Evolutionary conservation across 352 stramenopile species (phyloP).

Genomic region (Phytopythium oedochilum): DNA sequence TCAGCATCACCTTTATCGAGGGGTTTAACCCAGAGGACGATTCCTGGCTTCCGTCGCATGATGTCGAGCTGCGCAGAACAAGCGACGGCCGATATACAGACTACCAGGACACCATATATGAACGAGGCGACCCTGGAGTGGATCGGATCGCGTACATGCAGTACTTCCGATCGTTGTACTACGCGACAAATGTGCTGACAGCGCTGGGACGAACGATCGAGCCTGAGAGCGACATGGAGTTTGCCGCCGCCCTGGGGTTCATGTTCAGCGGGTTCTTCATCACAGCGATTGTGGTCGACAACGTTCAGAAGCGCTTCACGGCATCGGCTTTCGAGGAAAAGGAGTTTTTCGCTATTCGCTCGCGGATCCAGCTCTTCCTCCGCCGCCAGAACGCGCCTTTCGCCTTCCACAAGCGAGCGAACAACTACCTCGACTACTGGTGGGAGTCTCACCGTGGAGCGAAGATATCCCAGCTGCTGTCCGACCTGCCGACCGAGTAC

Average conservation of each 20-base stretch:
- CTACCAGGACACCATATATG: conserved; percentile 5
- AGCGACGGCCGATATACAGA: conserved; percentile 3
- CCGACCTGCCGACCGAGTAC: conserved; percentile 41
- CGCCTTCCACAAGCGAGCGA: conserved; percentile 40
- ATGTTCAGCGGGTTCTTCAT: conserved; percentile 47
- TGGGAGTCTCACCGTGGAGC: conserved; percentile 56
- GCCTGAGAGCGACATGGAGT: conserved; percentile 28
- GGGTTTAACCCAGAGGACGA: conserved; percentile 25
- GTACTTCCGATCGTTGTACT: conserved; percentile 38
- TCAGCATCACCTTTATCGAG: conserved; percentile 26
- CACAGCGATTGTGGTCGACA: conserved; percentile 36
- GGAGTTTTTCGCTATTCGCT: conserved; percentile 44
- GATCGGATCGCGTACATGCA: conserved; percentile 12
- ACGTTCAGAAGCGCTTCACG: conserved; percentile 52
- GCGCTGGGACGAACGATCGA: conserved; percentile 39
- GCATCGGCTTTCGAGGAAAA: conserved; percentile 52
- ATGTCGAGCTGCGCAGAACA: conserved; percentile 9
- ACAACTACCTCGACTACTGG: conserved; percentile 66
- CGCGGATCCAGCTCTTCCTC: conserved; percentile 50
- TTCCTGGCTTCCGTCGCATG: conserved; percentile 22
- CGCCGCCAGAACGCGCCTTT: conserved; percentile 39
- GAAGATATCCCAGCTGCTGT: conserved; percentile 33
- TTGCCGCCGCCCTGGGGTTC: conserved; percentile 28
- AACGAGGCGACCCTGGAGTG: conserved; percentile 10
- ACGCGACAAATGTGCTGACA: conserved; percentile 32